Percentiles rank a stretch among this genome's conserved stretches.
phyloP scores from a whole-genome alignment of 257 asterid species.

The Avicennia marina region DNA sequence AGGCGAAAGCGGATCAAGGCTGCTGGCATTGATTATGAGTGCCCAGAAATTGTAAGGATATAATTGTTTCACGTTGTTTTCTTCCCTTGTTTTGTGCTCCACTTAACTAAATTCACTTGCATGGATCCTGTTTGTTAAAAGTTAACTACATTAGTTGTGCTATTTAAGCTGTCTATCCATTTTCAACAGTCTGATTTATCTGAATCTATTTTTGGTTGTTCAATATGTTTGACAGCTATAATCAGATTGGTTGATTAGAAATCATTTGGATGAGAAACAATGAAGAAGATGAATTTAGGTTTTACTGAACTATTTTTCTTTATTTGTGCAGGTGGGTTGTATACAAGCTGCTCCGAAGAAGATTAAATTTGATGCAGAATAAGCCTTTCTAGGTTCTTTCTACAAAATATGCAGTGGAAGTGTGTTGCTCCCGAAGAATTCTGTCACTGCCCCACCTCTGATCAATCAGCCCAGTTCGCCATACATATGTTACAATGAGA shows the following conservation, averaged over 20 bases:
- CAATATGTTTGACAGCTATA: too few species aligned
- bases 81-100: constrained; percentile 2
- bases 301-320: neutral
- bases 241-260: too few species aligned
- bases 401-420: too few species aligned
- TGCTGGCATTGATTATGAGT: constrained; percentile 79
- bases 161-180: too few species aligned
- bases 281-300: neutral
- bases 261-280: neutral
- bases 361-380: constrained; percentile 53
- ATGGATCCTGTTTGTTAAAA: neutral
- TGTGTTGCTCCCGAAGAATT: too few species aligned
- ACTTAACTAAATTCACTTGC: neutral
- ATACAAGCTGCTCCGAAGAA: constrained; percentile 66
- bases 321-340: constrained; percentile 51
- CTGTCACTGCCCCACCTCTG: too few species aligned
- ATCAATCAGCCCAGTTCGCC: too few species aligned
- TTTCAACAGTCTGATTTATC: too few species aligned
- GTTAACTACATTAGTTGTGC: too few species aligned
- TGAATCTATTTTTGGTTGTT: too few species aligned
- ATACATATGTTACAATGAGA: too few species aligned
- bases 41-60: constrained; percentile 76
- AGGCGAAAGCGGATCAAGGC: constrained; percentile 76
- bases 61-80: neutral
- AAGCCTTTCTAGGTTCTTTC: neutral